Percentiles rank a stretch among this genome's conserved stretches.
Evolutionary conservation across 139 green algal species (phyloP).

Genomic region (Micromonas commoda): DNA sequence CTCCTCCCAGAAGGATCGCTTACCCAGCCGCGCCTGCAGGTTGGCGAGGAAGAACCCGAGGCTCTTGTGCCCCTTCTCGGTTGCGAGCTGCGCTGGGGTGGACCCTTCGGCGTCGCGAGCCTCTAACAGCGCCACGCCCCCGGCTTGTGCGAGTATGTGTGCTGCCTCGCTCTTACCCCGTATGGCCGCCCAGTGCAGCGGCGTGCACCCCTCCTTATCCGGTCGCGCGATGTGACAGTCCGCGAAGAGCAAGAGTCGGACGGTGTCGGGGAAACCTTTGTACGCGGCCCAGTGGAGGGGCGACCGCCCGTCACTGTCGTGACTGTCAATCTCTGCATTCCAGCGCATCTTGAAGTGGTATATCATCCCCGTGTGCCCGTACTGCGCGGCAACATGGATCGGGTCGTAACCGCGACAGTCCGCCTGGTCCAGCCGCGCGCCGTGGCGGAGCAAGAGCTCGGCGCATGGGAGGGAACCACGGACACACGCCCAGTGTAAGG

Average conservation of each 20-base stretch:
- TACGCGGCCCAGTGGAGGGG: slow-evolving; percentile 83
- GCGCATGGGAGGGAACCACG: slow-evolving; percentile 62
- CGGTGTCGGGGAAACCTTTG: slow-evolving; percentile 50
- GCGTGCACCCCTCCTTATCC: slow-evolving; percentile 65
- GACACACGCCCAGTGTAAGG: slow-evolving; percentile 76
- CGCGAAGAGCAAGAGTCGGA: slow-evolving; percentile 30
- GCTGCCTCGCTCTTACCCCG: slow-evolving; percentile 79
- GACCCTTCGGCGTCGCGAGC: slow-evolving; percentile 67
- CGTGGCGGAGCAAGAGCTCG: slow-evolving; percentile 31
- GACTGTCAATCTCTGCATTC: slow-evolving; percentile 64
- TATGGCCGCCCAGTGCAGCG: slow-evolving; percentile 47
- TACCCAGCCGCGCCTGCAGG: neutral
- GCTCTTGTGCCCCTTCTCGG: slow-evolving; percentile 75
- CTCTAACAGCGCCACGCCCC: slow-evolving; percentile 36
- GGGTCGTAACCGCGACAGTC: slow-evolving; percentile 16
- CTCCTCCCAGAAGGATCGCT: slow-evolving; percentile 46
- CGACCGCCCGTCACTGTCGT: slow-evolving; percentile 66
- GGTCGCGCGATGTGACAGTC: slow-evolving; percentile 57
- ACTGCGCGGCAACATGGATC: slow-evolving; percentile 86
- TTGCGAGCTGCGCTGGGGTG: slow-evolving; percentile 80
- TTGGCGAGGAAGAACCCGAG: slow-evolving; percentile 15
- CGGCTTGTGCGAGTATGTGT: slow-evolving; percentile 80
- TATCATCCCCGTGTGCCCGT: slow-evolving; percentile 86
- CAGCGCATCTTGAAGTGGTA: slow-evolving; percentile 84
- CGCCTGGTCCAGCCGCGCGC: neutral